Conservation (phyloP, 225 moss, liverwort and hornwort species). For the Physcomitrium patens region DNA sequence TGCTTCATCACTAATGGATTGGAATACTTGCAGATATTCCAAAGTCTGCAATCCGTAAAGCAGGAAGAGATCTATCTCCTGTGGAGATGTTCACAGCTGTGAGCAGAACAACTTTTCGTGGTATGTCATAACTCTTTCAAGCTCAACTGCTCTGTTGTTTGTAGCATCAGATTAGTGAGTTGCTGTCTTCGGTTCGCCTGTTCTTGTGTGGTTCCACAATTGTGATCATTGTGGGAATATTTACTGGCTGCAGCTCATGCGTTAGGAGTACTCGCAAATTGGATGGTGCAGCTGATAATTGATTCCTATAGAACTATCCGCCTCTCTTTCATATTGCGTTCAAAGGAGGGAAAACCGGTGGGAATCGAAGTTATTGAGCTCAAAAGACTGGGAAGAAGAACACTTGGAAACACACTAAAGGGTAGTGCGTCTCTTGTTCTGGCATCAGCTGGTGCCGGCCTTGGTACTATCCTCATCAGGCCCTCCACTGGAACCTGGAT, state of each 20-base stretch:
- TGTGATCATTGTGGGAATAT: background rate
- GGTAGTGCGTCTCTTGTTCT: conserved; percentile 84
- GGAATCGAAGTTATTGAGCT: conserved; percentile 67
- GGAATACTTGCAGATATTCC: conserved; percentile 75
- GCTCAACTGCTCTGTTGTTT: conserved; percentile 9
- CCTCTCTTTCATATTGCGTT: conserved; percentile 43
- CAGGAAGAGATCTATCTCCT: conserved; percentile 72
- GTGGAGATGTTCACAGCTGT: conserved; percentile 70
- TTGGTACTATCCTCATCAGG: conserved; percentile 86
- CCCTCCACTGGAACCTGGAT: conserved; percentile 98
- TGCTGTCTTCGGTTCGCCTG: conserved; percentile 1
- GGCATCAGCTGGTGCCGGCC: conserved; percentile 89
- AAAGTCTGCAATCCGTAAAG: conserved; percentile 95
- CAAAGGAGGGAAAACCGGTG: conserved; percentile 54
- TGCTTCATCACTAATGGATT: conserved; percentile 14
- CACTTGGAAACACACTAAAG: conserved; percentile 83
- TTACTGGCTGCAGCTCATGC: conserved; percentile 74
- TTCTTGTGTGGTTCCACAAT: conserved; percentile 1
- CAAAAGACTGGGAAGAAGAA: conserved; percentile 76
- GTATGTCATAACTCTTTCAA: conserved; percentile 38
- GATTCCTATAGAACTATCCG: conserved; percentile 74
- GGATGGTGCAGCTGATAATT: conserved; percentile 87
- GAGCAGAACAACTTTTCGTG: conserved; percentile 86
- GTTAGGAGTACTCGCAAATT: conserved; percentile 88
- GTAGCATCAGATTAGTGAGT: background rate